phyloP scores from a whole-genome alignment of 202 grass and related monocot species.

The Saccharum hybrid region DNA sequence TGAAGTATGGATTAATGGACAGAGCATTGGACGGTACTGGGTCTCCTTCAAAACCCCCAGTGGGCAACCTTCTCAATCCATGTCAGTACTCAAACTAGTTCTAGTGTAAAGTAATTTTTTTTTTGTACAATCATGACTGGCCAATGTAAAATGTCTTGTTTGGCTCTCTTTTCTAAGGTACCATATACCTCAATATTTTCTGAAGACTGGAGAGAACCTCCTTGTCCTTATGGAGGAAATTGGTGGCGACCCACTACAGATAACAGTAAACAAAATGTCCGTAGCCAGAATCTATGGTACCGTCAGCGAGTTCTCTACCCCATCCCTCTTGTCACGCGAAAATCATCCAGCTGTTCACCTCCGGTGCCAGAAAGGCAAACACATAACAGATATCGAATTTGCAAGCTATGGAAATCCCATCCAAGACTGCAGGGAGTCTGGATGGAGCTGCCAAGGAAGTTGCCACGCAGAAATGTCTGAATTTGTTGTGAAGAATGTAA shows the following conservation, averaged over 20 bases:
- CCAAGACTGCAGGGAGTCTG: constrained; percentile 38
- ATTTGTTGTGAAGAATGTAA: constrained; percentile 57
- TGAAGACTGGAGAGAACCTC: constrained; percentile 58
- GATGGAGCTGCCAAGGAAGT: constrained; percentile 33
- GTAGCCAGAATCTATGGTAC: constrained; percentile 43
- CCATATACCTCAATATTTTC: constrained; percentile 70
- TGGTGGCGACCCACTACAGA: constrained; percentile 63
- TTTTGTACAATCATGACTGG: constrained; percentile 14
- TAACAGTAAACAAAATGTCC: constrained; percentile 68
- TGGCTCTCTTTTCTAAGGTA: constrained; percentile 57
- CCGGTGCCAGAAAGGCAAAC: constrained; percentile 50
- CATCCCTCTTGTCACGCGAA: constrained; percentile 42
- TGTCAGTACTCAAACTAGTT: constrained; percentile 54
- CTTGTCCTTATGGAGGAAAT: constrained; percentile 75
- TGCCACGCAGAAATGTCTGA: constrained; percentile 50
- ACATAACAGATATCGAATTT: constrained; percentile 54
- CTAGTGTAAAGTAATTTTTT: background rate
- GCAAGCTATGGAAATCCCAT: constrained; percentile 58
- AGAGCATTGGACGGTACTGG: constrained; percentile 84
- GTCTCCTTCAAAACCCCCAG: constrained; percentile 67
- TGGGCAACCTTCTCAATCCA: constrained; percentile 63
- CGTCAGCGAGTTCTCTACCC: constrained; percentile 40
- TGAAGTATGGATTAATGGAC: constrained; percentile 82
- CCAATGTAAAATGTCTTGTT: background rate
- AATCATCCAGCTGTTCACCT: constrained; percentile 50